Evolutionary conservation across 2,329 filamentous ascomycete genomes (phyloP), one percentile per base, ranked within the genome.

Genomic region (Simplicillium aogashimaense): DNA sequence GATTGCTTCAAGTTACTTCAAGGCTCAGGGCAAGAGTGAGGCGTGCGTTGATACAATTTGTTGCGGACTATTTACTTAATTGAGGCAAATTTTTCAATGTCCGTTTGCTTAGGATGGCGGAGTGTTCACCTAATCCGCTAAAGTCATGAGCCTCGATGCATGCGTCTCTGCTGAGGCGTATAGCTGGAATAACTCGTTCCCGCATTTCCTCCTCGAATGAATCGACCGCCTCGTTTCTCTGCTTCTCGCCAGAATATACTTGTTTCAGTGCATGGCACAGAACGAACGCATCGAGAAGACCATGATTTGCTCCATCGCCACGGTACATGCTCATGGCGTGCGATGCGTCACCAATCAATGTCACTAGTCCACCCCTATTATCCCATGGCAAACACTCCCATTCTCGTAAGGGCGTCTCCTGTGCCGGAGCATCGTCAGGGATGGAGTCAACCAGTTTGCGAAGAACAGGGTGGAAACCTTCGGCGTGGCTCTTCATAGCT

Each of bases 291-390:
- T 65, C 61, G n/a, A 62, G 50, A 11, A 65, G 60, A 13, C 60
- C 61, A 41, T 65, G 61, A 40, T 65, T 65, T 7, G 53, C 57
- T 1, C 54, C 62, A 39, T 65, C 61, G 18, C 62, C 62, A 13
- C 62, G 55, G 39, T 58, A 74, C 70, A 75, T 74, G 25, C 70
- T 73, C 72, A 77, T 76, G n/a, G 72, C 66, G 51, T 77, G 72
- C 0, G 72, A 72, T 2, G 72, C 66, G 49, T 77, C 74, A 3
- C 74, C 73, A 4, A 66, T 58, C 1, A 77, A 52, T 2, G 69
- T 69, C 3, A 70, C 63, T 1, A 59, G 56, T 3, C 69, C 70
- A 32, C 53, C 50, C 11, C 48, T 51, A 36, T 65, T 66, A 43
- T 66, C 55, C 66, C 68, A 72, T 7, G 53, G 49, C 2, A 53